Evolutionary conservation across 202 grass and related monocot species (phyloP).

Genomic region (Elaeis oleifera): DNA sequence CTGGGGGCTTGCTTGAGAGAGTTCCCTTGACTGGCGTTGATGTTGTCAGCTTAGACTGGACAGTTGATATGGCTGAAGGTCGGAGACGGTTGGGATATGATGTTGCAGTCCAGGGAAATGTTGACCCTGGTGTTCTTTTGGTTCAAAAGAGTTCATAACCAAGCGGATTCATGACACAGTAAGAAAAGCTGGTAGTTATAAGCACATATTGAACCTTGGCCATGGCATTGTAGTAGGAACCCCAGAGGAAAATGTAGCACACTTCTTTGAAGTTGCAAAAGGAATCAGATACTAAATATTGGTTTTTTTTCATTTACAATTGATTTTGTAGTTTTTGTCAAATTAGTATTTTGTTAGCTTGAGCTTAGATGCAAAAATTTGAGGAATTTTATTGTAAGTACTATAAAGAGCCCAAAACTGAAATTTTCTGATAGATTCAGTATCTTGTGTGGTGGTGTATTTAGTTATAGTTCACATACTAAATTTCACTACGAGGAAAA

Average conservation of each 20-base stretch:
- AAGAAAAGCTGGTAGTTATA: slow-evolving; percentile 67
- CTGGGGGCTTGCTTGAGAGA: slow-evolving; percentile 84
- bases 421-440: too few species aligned
- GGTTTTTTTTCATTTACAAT: slow-evolving; percentile 14
- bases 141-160: slow-evolving; percentile 89
- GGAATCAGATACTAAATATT: slow-evolving; percentile 59
- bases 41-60: slow-evolving; percentile 98
- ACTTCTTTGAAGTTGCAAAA: slow-evolving; percentile 96
- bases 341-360: slow-evolving; percentile 29
- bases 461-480: too few species aligned
- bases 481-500: too few species aligned
- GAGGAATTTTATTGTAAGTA: too few species aligned
- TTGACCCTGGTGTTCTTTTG: slow-evolving; percentile 94
- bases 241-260: slow-evolving; percentile 93
- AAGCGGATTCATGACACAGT: slow-evolving; percentile 75
- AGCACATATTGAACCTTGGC: slow-evolving; percentile 90
- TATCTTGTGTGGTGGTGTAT: too few species aligned
- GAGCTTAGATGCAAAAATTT: too few species aligned
- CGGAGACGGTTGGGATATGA: slow-evolving; percentile 74
- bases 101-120: slow-evolving; percentile 83
- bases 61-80: slow-evolving; percentile 92
- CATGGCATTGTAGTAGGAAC: slow-evolving; percentile 96
- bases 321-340: slow-evolving; percentile 18
- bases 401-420: too few species aligned
- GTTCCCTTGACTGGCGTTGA: slow-evolving; percentile 74